Base-by-base conservation (phyloP, 305 asterid genomes). In the Fraxinus sp. region DNA sequence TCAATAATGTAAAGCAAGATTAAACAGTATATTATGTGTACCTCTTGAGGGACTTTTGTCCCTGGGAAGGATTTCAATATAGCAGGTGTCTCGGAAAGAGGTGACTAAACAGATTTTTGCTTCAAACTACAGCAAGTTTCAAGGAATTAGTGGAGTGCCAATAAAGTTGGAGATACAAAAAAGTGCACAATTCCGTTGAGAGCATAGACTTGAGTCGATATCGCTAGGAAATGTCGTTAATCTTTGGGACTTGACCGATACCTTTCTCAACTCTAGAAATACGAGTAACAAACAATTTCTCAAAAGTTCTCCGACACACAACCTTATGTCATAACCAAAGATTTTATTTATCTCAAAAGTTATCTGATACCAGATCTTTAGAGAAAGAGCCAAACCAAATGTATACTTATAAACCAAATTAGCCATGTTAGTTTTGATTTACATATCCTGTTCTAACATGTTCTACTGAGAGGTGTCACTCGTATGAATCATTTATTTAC, bases 1-100 rank as follows among this genome's bases (percentile, higher is more conserved):
- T 62, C 4, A 68, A 4, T 13, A 68, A 68, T 28, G 79, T 72
- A 8, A 80, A 83, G 79, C 66, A 24, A 64, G 66, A 24, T 30
- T 11, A 71, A 3, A 18, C 73, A 28, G 37, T 59, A 52, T 57
- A 62, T 16, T 36, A n/a, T 70, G 43, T 81, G 20, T 88, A 94
- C 98, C 99, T 91, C 88, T 88, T 26, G 87, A 35, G 52, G 96
- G 97, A 83, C 26, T 83, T 79, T 32, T 78, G 82, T 88, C 91
- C 83, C 93, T 96, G 5, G 99, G 98, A 81, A 96, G 94, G 86
- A 96, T 96, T 83, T 96, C 99, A 64, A 96, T 92, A 88, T 93
- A 96, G 85, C 92, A 75, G 18, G 92, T 90, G 70, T 96, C 99
- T 18, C 98, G 93, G 35, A 96, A 96, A 28, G 99, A 96, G 59